A percentile compares a stretch with the other conserved stretches of the same genome.
Conservation (phyloP, 768 basidiomycete genomes). For the Agaricus subrufescens region DNA sequence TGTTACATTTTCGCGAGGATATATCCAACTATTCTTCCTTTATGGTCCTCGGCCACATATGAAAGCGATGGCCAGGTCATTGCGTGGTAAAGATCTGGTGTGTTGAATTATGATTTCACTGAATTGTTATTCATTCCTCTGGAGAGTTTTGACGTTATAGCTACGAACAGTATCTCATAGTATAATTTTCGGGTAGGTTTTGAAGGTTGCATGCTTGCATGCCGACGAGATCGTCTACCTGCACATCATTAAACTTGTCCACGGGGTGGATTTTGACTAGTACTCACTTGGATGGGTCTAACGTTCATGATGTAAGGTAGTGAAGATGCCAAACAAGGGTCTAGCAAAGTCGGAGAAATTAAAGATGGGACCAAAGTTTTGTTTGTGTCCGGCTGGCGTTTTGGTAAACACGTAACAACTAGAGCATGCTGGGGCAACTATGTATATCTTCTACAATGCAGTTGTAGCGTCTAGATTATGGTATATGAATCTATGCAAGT, state of each 20-base stretch:
- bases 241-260: neutral
- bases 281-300: slow-evolving; percentile 35
- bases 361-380: too few relatives aligned
- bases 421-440: too few relatives aligned
- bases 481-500: too few relatives aligned
- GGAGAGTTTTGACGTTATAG: neutral
- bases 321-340: neutral
- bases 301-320: slow-evolving; percentile 33
- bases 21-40: slow-evolving; percentile 91
- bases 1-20: slow-evolving; percentile 92
- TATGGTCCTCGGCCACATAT: slow-evolving; percentile 89
- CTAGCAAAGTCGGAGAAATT: neutral
- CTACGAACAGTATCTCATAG: slow-evolving; percentile 70
- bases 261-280: neutral
- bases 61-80: slow-evolving; percentile 96
- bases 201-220: slow-evolving; percentile 97
- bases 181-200: slow-evolving; percentile 93
- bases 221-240: slow-evolving; percentile 86
- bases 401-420: slow-evolving; percentile 9
- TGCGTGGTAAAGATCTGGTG: slow-evolving; percentile 77
- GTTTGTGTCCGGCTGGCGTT: neutral
- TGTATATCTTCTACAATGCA: too few relatives aligned
- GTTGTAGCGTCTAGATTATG: too few relatives aligned
- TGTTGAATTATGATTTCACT: slow-evolving; percentile 9
- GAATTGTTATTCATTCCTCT: slow-evolving; percentile 4